Base-by-base conservation (phyloP, 768 basidiomycete species). In the Pleurotus djamor region DNA sequence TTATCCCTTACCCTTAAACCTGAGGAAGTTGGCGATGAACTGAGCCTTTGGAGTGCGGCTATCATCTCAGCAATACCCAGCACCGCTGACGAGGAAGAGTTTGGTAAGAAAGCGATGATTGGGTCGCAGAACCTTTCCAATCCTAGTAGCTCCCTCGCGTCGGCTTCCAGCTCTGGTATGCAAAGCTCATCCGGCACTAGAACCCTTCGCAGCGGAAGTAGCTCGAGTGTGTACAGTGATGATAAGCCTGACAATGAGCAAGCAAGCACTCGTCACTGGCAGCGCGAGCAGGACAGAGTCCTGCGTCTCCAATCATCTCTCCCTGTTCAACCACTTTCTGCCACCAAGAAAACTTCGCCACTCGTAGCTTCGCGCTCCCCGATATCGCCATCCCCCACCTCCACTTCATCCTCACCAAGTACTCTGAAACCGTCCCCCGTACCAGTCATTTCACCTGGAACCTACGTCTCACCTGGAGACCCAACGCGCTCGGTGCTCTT, bases 61-160 rank as follows among this genome's bases (percentile, higher is more conserved):
- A 63, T 87, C 37, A 74, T 87, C 35, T 80, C 74, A n/a, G 83
- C 79, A 2, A 78, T 85, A n/a, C 78, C 79, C 7, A 54, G 62
- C 36, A 56, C 54, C 16, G 54, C 54, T 41, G 54, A 56, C 32
- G 62, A 64, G 33, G 57, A 52, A 36, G 59, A 58, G 55, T 57
- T 56, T 14, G 55, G 13, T 64, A 65, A 58, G 52, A 69, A 72
- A 62, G 67, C 68, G 48, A 32, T 41, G 41, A 61, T 56, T 35
- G 2, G 34, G 17, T 16, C 57, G 7, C 64, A 34, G 21, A 43
- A 36, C 61, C 60, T 49, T 60, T 38, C 43, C 52, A 64, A 12
- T 35, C 58, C 45, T 41, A 49, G 37, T 58, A n/a, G 28, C 35
- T 51, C 51, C 47, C 50, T 43, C 34, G 37, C 28, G 10, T 55